Base-by-base conservation (phyloP, 306 rosid genomes). In the Malus asiatica region DNA sequence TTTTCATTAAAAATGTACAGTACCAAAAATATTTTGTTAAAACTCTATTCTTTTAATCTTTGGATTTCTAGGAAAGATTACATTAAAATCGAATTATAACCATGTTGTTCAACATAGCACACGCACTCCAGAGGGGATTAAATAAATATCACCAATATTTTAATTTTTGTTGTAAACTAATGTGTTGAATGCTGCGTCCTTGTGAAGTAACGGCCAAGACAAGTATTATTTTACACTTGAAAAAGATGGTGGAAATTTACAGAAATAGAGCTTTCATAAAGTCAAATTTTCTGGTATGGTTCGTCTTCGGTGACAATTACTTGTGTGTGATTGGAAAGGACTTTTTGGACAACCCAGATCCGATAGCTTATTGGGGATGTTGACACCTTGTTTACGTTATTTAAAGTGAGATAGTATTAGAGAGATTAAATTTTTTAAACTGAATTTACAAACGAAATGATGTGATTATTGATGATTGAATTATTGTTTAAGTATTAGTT, bases 251-350 rank as follows among this genome's bases (percentile, higher is more conserved):
- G 63, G 77, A 76, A 22, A 25, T 16, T 29, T 16, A 32, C 11
- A 27, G 10, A 33, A 48, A 15, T 48, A 48, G 18, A 6, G 55
- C 20, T 48, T 16, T 51, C 2, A 62, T 62, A 58, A 83, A 87
- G 90, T 90, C 93, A 79, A 85, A 73, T 82, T 61, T 82, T 85
- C 25, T 89, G 88, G 89, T 76, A 38, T 58, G 70, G 73, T 74
- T 79, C 74, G 14, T 66, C 77, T 75, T 69, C 85, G 71, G 35
- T 63, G 32, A 63, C 70, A 45, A 74, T 29, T 45, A 79, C 58
- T 57, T 57, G 51, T 74, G 59, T 71, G 65, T 79, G 75, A 80
- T 75, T 60, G 76, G 80, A 22, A 60, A 79, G 42, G 90, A 91
- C 91, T 87, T 87, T 84, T 79, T 68, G 80, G 80, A 53, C 77